Conservation (phyloP, 23 red algal species). For the Cyanidiococcus yangmingshanensis region DNA sequence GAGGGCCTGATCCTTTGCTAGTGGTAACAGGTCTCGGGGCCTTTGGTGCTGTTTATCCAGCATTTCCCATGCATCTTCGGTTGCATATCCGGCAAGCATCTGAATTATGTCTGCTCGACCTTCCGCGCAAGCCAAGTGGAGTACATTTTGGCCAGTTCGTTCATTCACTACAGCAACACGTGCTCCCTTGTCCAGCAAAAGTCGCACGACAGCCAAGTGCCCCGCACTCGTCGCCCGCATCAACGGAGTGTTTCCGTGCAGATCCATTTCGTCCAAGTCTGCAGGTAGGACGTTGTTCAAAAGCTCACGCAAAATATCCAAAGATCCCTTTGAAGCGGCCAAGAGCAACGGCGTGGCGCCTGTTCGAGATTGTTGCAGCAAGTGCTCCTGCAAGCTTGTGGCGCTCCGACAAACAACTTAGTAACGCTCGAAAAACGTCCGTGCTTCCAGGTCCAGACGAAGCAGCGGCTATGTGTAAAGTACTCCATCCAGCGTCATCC, state of each 20-base stretch:
- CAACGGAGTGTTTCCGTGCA: slow-evolving; percentile 26
- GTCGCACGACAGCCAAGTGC: background rate
- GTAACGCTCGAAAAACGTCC: background rate
- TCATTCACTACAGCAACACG: background rate
- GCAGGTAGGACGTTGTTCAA: slow-evolving; percentile 25
- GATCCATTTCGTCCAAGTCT: slow-evolving; percentile 28
- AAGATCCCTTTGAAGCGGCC: slow-evolving; percentile 15
- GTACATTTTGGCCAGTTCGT: background rate
- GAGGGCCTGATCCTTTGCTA: too few relatives aligned
- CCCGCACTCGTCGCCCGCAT: slow-evolving; percentile 21
- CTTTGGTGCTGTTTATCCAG: background rate
- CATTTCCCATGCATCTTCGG: background rate
- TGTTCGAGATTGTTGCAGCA: background rate
- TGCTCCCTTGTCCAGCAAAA: background rate
- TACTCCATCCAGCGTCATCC: background rate
- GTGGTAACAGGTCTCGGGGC: background rate
- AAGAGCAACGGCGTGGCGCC: slow-evolving; percentile 2
- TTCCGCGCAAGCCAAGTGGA: slow-evolving; percentile 6
- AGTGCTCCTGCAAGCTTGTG: background rate
- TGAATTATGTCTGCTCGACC: background rate
- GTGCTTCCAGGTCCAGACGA: background rate
- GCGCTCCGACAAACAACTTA: background rate
- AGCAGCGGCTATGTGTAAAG: background rate
- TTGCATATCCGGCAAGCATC: background rate
- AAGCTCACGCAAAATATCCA: slow-evolving; percentile 30